Conservation (phyloP, 2,329 filamentous ascomycete species). For the Teratosphaeria gauchensis region DNA sequence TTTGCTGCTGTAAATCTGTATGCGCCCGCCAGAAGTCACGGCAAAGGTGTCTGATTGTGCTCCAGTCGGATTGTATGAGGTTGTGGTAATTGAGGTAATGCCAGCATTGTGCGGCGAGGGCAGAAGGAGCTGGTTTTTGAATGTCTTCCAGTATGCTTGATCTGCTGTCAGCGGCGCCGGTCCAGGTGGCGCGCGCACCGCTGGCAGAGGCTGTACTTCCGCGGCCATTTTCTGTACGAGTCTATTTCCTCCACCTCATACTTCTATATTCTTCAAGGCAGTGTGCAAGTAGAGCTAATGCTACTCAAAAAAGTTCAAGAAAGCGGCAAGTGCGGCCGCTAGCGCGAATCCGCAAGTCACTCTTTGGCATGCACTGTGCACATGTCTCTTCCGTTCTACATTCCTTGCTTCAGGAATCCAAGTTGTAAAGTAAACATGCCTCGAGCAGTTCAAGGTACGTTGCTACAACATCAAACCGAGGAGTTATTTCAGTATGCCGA, state of each 20-base stretch:
- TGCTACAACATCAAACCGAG: background rate
- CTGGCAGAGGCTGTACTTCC: slow-evolving; percentile 69
- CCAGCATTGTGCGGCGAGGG: slow-evolving; percentile 84
- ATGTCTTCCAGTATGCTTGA: slow-evolving; percentile 92
- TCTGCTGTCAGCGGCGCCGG: slow-evolving; percentile 79
- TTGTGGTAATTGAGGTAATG: slow-evolving; percentile 67
- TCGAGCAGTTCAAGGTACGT: slow-evolving; percentile 5
- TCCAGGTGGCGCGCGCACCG: slow-evolving; percentile 72
- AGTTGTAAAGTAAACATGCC: slow-evolving; percentile 1
- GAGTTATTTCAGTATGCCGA: background rate
- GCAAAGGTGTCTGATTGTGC: slow-evolving; percentile 62
- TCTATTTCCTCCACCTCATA: background rate
- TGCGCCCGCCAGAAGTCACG: slow-evolving; percentile 84
- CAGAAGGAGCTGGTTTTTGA: slow-evolving; percentile 82
- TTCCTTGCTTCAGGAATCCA: background rate
- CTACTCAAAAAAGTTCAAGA: background rate
- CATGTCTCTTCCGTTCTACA: background rate
- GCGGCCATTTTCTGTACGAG: slow-evolving; percentile 60
- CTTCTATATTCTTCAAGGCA: background rate
- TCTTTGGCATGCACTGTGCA: background rate
- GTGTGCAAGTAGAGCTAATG: background rate
- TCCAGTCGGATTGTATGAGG: slow-evolving; percentile 26
- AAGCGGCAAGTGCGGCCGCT: background rate
- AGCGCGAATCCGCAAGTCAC: background rate
- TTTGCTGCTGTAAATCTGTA: slow-evolving; percentile 88